Percentiles rank a stretch among this genome's conserved stretches.
These are phyloP conservation scores for Geotrichum siamense DNA, from an alignment of 1,139 yeast species.

Conservation along the genomic window DNA sequence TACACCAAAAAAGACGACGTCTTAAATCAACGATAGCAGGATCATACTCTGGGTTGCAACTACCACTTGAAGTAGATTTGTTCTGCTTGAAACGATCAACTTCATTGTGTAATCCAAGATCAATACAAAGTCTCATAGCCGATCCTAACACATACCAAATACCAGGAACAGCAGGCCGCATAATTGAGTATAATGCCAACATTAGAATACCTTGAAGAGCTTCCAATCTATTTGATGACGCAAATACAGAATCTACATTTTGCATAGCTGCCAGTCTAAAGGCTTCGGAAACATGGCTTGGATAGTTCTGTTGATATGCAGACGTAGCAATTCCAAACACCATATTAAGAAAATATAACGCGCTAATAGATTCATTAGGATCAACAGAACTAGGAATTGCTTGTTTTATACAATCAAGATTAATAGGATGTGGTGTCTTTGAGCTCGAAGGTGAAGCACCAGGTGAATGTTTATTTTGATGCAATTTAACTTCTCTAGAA, in stretches of 20 bases:
- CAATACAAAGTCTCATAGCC: slow-evolving; percentile 72
- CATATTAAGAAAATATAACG: slow-evolving; percentile 59
- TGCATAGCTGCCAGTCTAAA: slow-evolving; percentile 62
- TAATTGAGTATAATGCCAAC: slow-evolving; percentile 56
- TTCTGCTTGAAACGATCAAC: slow-evolving; percentile 30
- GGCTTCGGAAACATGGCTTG: slow-evolving; percentile 61
- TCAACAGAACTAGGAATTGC: slow-evolving; percentile 1
- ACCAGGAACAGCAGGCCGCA: slow-evolving; percentile 57
- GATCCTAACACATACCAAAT: slow-evolving; percentile 87
- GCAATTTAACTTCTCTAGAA: background rate
- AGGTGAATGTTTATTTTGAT: background rate
- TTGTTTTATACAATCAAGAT: background rate
- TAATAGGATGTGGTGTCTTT: slow-evolving; percentile 14
- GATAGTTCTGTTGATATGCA: slow-evolving; percentile 62
- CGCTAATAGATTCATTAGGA: slow-evolving; percentile 19
- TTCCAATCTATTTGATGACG: slow-evolving; percentile 56
- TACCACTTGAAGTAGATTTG: slow-evolving; percentile 2
- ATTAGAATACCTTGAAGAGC: slow-evolving; percentile 65
- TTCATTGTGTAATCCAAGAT: slow-evolving; percentile 71
- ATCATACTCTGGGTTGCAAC: slow-evolving; percentile 29
- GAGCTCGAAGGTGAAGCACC: slow-evolving; percentile 18
- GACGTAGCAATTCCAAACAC: slow-evolving; percentile 78
- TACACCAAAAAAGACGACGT: slow-evolving; percentile 82
- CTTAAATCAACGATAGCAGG: slow-evolving; percentile 60
- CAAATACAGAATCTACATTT: slow-evolving; percentile 52